Percentiles rank a stretch among this genome's conserved stretches.
Evolutionary conservation across 768 basidiomycete species (phyloP).

Genomic region (Lactarius akahatsu): DNA sequence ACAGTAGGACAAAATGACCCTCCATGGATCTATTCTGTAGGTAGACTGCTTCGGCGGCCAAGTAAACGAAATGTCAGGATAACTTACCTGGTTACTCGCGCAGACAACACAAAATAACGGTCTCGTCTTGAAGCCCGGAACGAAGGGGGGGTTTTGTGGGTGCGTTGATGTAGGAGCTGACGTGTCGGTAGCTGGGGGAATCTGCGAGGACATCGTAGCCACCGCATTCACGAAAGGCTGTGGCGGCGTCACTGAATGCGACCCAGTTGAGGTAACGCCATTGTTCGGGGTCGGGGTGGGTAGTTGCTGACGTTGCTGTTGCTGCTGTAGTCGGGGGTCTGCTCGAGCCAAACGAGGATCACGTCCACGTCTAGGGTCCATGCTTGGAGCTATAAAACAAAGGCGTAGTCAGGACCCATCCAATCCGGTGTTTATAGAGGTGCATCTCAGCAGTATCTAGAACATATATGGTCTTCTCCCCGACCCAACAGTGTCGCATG

Average conservation of each 20-base stretch:
- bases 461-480: slow-evolving; percentile 76
- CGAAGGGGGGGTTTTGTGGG: neutral
- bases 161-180: slow-evolving; percentile 8
- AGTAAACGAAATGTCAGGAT: neutral
- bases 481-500: slow-evolving; percentile 49
- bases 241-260: slow-evolving; percentile 28
- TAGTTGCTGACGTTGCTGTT: slow-evolving; percentile 9
- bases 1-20: slow-evolving; percentile 89
- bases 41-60: neutral
- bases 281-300: slow-evolving; percentile 15
- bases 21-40: slow-evolving; percentile 96
- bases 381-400: slow-evolving; percentile 34
- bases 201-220: slow-evolving; percentile 23
- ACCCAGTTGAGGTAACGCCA: slow-evolving; percentile 16
- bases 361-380: slow-evolving; percentile 80
- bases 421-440: slow-evolving; percentile 26
- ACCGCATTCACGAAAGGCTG: slow-evolving; percentile 30
- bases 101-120: slow-evolving; percentile 97
- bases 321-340: slow-evolving; percentile 56
- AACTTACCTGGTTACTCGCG: slow-evolving; percentile 92
- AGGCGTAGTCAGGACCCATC: slow-evolving; percentile 25
- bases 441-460: slow-evolving; percentile 87
- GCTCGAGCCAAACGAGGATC: slow-evolving; percentile 76
- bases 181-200: slow-evolving; percentile 13
- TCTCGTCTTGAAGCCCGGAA: slow-evolving; percentile 54